Base-by-base conservation (phyloP, 768 basidiomycete genomes). In the Tylopilus sp. region DNA sequence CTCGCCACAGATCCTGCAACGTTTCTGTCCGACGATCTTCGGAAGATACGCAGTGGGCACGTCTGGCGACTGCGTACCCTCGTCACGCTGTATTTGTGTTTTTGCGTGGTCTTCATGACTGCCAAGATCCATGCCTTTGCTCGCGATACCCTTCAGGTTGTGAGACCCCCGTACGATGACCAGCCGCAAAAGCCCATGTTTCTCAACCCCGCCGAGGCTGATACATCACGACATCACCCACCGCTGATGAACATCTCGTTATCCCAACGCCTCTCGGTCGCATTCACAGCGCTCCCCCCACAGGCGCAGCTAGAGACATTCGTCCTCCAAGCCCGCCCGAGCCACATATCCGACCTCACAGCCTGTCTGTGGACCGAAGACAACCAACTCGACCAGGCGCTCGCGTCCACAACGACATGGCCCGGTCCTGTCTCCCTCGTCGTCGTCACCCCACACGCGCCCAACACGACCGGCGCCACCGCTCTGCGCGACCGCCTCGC, bases 351-450 rank as follows among this genome's bases (percentile, higher is more conserved):
- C 1, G 51, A 53, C 13, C 60, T 76, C 18, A 73, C 79, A 0
- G 81, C 79, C 33, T 82, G 81, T 60, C 60, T 80, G 17, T 81
- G 81, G 81, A 62, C 69, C 13, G 55, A 66, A 12, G 76, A 76
- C 42, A 47, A 43, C 13, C 63, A 65, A 3, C 18, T 81, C 15
- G 68, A 70, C 15, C 47, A 58, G 15, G 53, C 78, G 1, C 55
- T 70, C 18, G 48, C 50, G 0, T 78, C 79, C 72, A 65, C 65
- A 21, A 43, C 62, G 0, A 50, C 59, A 7, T 83, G 81, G 81
- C 62, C 69, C 48, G 81, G 78, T 7, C 75, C 79, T 0, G 66
- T 81, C 2, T 82, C 80, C 7, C 63, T 83, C 6, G 53, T 83
- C 28, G 60, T 81, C 46, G 71, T 72, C 13, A 80, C 73, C 66